Conservation (phyloP, 2,329 filamentous ascomycete genomes). For the Myriosclerotinia duriaeana region DNA sequence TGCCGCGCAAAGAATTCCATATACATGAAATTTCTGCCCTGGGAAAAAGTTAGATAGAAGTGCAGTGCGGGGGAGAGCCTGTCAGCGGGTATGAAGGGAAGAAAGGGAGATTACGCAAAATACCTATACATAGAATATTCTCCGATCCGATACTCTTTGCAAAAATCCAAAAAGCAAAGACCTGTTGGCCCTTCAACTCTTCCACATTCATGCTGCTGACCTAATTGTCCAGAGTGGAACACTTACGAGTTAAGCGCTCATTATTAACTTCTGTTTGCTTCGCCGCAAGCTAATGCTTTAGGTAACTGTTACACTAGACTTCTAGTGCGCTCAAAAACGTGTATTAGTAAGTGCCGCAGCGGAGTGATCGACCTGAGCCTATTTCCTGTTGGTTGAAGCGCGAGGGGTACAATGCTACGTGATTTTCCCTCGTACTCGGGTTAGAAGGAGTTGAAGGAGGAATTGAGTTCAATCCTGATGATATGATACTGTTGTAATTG, state of each 20-base stretch:
- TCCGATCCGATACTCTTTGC: background rate
- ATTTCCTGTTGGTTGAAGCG: background rate
- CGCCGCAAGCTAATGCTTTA: background rate
- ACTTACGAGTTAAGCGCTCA: too few species aligned
- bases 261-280: background rate
- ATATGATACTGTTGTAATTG: background rate
- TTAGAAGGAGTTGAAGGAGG: background rate
- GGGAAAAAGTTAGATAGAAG: background rate
- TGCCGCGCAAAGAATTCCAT: background rate
- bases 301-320: conserved; percentile 1
- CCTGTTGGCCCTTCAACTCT: too few species aligned
- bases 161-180: too few species aligned
- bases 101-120: background rate
- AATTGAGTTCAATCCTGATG: background rate
- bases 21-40: background rate
- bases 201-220: background rate
- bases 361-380: background rate
- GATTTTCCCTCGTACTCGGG: background rate
- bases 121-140: background rate
- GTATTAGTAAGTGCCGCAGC: background rate
- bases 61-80: background rate
- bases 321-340: background rate
- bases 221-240: background rate
- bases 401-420: background rate
- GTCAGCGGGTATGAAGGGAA: background rate